Conservation (phyloP, 495 filamentous ascomycete genomes). For the Neurospora pannonica region DNA sequence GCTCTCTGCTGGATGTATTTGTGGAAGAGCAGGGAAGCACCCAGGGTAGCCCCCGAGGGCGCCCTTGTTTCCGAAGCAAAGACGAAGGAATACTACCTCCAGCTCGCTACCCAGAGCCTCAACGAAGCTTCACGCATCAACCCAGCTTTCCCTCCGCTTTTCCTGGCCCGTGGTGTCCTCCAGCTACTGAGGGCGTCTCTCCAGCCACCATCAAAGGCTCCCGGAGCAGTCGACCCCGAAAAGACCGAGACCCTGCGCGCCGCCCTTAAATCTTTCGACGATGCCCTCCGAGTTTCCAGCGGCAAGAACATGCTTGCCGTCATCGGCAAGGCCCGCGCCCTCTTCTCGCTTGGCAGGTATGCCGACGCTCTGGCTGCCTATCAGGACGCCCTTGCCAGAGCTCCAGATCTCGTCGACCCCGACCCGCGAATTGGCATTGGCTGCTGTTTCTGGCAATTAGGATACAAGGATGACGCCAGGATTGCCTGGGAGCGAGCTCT, state of each 20-base stretch:
- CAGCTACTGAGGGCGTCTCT: constrained; percentile 81
- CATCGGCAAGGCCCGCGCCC: constrained; percentile 73
- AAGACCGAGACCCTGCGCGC: constrained; percentile 69
- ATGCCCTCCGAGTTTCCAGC: constrained; percentile 72
- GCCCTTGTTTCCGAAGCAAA: constrained; percentile 55
- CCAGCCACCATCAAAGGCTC: constrained; percentile 60
- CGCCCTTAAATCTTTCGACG: constrained; percentile 85
- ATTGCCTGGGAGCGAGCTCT: constrained; percentile 80
- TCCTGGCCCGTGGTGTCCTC: constrained; percentile 84
- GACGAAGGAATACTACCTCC: constrained; percentile 87
- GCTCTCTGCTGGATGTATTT: constrained; percentile 89
- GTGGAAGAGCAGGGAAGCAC: constrained; percentile 82
- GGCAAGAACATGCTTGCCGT: constrained; percentile 83
- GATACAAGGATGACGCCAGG: constrained; percentile 85
- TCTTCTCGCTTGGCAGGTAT: constrained; percentile 76
- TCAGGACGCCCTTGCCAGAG: constrained; percentile 72
- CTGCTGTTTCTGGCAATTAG: constrained; percentile 91
- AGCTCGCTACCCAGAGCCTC: constrained; percentile 76
- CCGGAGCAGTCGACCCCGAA: constrained; percentile 60
- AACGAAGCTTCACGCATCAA: constrained; percentile 94
- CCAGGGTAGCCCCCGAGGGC: constrained; percentile 60
- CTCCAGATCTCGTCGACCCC: constrained; percentile 84
- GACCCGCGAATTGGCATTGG: constrained; percentile 93
- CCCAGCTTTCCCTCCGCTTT: constrained; percentile 78
- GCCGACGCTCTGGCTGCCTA: constrained; percentile 74